Evolutionary conservation across 2,329 filamentous ascomycete species (phyloP), one percentile per base, ranked within the genome.

Genomic region (Aspergillus sp.): DNA sequence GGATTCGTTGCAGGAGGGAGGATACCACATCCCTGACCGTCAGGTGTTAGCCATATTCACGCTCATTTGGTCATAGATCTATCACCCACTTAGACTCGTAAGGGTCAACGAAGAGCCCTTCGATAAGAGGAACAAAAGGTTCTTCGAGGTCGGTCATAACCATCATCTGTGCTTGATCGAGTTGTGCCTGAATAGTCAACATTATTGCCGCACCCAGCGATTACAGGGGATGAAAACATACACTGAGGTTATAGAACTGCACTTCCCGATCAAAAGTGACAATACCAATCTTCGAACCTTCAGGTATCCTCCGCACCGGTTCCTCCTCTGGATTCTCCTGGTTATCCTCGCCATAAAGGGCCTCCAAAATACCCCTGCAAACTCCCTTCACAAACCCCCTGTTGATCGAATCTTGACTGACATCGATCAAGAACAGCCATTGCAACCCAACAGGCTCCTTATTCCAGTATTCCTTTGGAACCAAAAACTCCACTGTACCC

Each of bases 381-480:
- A 95, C 89, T 0, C 88, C 86, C 70, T 93, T 86, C 22, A 97
- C 70, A 63, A 94, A 95, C 0, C 91, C 91, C 64, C 90, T 89
- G 64, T 91, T 94, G 54, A 87, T 86, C 1, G 91, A 83, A 69
- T 96, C 91, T 57, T 94, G 88, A 4, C 88, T 93, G 37, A 94
- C 90, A 67, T 98, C 93, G 49, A 98, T 87, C 53, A 96, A 68
- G 67, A 98, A 98, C 9, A 98, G 74, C 81, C 86, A 95, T 50
- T 85, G 83, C 59, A 97, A 67, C 20, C 88, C 90, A 12, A 93
- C 87, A 0, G 93, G 93, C 65, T 94, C 86, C 67, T 91, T 93
- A 20, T 89, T 91, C 88, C 90, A 98, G 72, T 98, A 98, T 71
- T 98, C 93, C 72, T 96, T 97, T 13, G 93, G 93, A 12, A 98